These are phyloP conservation scores for Coemansia sp. DNA, from an alignment of 192 early-diverging fungal species.

Conservation along the genomic window DNA sequence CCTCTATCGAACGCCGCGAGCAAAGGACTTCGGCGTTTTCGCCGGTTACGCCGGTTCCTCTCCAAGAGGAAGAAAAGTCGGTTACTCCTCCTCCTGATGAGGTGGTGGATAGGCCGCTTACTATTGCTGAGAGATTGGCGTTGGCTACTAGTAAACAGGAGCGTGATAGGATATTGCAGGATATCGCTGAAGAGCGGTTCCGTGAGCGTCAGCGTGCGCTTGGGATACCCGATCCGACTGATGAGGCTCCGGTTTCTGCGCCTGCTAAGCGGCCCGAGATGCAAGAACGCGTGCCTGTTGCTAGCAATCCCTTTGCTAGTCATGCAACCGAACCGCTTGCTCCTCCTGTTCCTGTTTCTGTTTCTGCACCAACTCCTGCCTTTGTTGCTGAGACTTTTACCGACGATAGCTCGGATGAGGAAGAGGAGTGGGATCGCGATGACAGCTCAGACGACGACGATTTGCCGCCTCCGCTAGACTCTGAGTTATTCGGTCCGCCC, in stretches of 20 bases:
- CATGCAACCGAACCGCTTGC: background rate
- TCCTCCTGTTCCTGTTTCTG: background rate
- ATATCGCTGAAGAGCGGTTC: constrained; percentile 51
- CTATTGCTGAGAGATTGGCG: constrained; percentile 41
- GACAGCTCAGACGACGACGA: constrained; percentile 50
- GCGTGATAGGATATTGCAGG: constrained; percentile 43
- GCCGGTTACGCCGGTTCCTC: background rate
- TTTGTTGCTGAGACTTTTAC: constrained; percentile 9
- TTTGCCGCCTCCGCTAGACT: no score
- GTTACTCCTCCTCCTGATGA: background rate
- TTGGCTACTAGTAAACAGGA: constrained; percentile 37
- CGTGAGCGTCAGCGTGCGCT: constrained; percentile 47
- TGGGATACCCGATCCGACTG: constrained; percentile 26
- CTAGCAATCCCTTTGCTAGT: constrained; percentile 34
- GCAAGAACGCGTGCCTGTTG: constrained; percentile 10
- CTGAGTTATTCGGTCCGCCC: background rate
- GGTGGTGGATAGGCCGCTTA: constrained; percentile 2
- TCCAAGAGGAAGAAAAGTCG: background rate
- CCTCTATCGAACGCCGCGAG: constrained; percentile 23
- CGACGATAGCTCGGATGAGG: constrained; percentile 24
- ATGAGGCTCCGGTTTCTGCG: background rate
- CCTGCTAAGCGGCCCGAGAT: constrained; percentile 21
- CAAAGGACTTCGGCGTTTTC: background rate
- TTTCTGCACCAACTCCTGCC: background rate
- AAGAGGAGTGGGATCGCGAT: constrained; percentile 49